These are phyloP conservation scores for Hypseocharis bilobata DNA, from an alignment of 441 rosid genomes.

Conservation along the genomic window DNA sequence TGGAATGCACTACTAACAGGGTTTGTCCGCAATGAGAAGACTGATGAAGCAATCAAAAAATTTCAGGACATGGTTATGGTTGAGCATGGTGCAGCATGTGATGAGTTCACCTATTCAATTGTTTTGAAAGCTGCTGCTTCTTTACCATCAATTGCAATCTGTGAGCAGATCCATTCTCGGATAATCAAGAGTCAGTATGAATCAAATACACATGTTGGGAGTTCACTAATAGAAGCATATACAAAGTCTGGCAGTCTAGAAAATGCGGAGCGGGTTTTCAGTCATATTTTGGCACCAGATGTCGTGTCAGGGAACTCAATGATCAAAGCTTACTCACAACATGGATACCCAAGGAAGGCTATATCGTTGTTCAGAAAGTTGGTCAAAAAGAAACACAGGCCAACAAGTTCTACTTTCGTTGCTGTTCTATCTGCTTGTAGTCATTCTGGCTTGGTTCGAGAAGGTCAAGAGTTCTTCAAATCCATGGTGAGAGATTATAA, in stretches of 20 bases:
- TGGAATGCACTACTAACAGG: slow-evolving; percentile 28
- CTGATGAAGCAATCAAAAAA: slow-evolving; percentile 18
- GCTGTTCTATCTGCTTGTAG: slow-evolving; percentile 80
- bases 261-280: slow-evolving; percentile 23
- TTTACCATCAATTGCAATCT: slow-evolving; percentile 23
- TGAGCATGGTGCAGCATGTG: slow-evolving; percentile 16
- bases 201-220: slow-evolving; percentile 20
- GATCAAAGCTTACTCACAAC: slow-evolving; percentile 71
- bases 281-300: slow-evolving; percentile 19
- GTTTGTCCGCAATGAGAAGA: slow-evolving; percentile 22
- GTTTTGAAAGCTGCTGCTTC: slow-evolving; percentile 25
- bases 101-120: slow-evolving; percentile 27
- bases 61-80: slow-evolving; percentile 23
- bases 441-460: slow-evolving; percentile 54
- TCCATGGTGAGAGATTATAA: slow-evolving; percentile 53
- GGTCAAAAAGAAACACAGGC: slow-evolving; percentile 53
- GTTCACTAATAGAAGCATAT: slow-evolving; percentile 28
- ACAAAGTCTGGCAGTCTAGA: slow-evolving; percentile 24
- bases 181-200: slow-evolving; percentile 16
- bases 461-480: slow-evolving; percentile 48
- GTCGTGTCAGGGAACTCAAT: slow-evolving; percentile 53
- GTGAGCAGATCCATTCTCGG: slow-evolving; percentile 24
- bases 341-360: slow-evolving; percentile 60
- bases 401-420: slow-evolving; percentile 48
- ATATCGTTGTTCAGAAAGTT: slow-evolving; percentile 42